Base-by-base conservation (phyloP, 805 yeast species). In the Candida railenensis region DNA sequence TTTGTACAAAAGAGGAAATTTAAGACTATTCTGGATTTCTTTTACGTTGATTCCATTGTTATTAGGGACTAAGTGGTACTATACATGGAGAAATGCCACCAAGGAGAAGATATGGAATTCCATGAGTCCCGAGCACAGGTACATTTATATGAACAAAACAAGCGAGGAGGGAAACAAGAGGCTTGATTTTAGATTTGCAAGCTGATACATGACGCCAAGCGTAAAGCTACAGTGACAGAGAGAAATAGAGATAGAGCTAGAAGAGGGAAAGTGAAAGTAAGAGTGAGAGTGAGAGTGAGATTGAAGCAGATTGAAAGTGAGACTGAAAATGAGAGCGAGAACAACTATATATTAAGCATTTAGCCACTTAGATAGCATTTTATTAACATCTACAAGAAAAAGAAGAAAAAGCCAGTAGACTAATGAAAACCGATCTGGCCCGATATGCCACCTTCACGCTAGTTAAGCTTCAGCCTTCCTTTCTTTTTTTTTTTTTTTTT, bases 1-100 rank as follows among this genome's bases (percentile, higher is more conserved):
- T 11, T 46, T 50, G 15, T 65, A 63, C 47, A 45, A 49, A 37
- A 53, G 56, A 47, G 70, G 69, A 28, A 65, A 64, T 44, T 43
- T 41, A 20, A 49, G 32, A n/a, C 47, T 65, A n/a, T 52, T 63
- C 33, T 48, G 53, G 3, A 36, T 63, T n/a, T 52, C 54, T 0
- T 22, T 56, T 5, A 44, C 51, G n/a, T 47, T 61, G 39, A 44
- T 63, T 12, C 62, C 62, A 16, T n/a, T 59, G n/a, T 50, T 57
- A 18, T 8, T 61, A 14, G 39, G 51, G 3, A 49, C 53, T 11
- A 60, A 58, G 45, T 21, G 46, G 12, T 64, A 61, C 44, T 65
- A 63, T 45, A 47, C 52, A 9, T 49, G 47, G 53, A 54, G 63
- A 48, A 64, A 64, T 45, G 52, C 50, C 15, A 8, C 14, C 3